Conservation (phyloP, 139 green algal genomes). For the Deuterostichococcus epilithicus region DNA sequence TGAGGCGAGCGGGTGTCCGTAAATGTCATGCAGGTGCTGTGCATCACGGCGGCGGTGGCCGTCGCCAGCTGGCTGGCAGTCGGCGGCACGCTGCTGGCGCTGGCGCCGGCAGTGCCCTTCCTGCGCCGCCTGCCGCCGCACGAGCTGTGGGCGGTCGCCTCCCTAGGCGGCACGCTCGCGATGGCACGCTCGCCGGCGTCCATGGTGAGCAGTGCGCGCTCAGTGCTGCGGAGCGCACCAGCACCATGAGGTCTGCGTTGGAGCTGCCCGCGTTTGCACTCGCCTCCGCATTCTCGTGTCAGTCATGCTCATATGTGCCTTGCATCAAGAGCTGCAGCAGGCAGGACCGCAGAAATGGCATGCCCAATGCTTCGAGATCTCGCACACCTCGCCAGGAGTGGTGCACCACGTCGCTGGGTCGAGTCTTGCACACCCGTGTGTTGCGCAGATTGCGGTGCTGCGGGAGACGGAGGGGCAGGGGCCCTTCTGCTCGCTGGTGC, state of each 20-base stretch:
- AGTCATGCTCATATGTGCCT: no score
- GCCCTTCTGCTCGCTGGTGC: constrained; percentile 71
- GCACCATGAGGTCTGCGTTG: background rate
- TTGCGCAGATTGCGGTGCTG: constrained; percentile 75
- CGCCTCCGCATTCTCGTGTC: no score
- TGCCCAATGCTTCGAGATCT: no score
- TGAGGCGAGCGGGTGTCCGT: no score
- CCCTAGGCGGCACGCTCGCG: constrained; percentile 70
- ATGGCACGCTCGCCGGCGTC: constrained; percentile 83
- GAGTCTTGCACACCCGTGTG: no score
- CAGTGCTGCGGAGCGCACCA: no score
- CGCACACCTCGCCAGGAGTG: no score
- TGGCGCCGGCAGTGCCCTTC: constrained; percentile 27
- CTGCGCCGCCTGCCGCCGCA: background rate
- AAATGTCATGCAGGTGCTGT: constrained; percentile 53
- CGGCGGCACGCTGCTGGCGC: constrained; percentile 33
- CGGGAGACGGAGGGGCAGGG: constrained; percentile 76
- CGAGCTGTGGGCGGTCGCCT: constrained; percentile 33
- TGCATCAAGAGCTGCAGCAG: no score
- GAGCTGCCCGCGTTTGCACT: background rate
- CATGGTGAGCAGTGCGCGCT: constrained; percentile 55
- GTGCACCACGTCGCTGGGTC: background rate
- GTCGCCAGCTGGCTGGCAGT: constrained; percentile 47
- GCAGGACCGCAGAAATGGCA: no score
- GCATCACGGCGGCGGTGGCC: constrained; percentile 49